Evolutionary conservation across 2,329 filamentous ascomycete genomes (phyloP), one percentile per base, ranked within the genome.

Genomic region (Kalmusia sp.): DNA sequence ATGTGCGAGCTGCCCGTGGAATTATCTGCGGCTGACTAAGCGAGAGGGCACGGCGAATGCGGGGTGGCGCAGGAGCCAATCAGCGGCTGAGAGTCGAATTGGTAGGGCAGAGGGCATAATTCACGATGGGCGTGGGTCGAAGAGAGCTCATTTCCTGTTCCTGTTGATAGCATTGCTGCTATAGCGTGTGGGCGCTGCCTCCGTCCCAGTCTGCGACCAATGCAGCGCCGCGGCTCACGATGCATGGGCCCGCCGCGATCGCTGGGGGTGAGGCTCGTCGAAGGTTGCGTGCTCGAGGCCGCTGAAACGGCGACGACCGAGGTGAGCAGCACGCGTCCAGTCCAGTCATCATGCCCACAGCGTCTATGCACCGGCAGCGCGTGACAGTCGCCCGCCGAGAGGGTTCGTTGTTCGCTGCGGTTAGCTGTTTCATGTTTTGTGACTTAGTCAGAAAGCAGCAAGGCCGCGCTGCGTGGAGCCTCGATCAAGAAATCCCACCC

Each of bases 21-120:
- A 47, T 25, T 45, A 19, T 43, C 35, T 19, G 35, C 17, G 28
- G 55, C 27, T 49, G 52, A 53, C 34, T 52, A 52, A 58, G 27
- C 33, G 24, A 21, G 31, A 30, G 35, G 14, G 35, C 14, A 14
- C 19, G 12, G 35, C 24, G 35, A n/a, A n/a, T 38, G 35, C 17
- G 35, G 24, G 35, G 35, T 14, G 22, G 19, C 7, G 35, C 35
- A 22, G 24, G 35, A 21, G 35, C 35, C 17, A 22, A 38, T 38
- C n/a, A n/a, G n/a, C n/a, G n/a, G n/a, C n/a, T 21, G 35, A 11
- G 35, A 38, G 19, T 21, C 35, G 35, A 17, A 22, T 37, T 12
- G 17, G 7, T 38, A 35, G 35, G 5, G 35, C 17, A 38, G 17
- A 22, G 35, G 17, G 30, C 30, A 33, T 11, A 33, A 30, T 30